Evolutionary conservation across 2,329 filamentous ascomycete species (phyloP), one percentile per base, ranked within the genome.

Genomic region (Hawksworthiomyces lignivorus): DNA sequence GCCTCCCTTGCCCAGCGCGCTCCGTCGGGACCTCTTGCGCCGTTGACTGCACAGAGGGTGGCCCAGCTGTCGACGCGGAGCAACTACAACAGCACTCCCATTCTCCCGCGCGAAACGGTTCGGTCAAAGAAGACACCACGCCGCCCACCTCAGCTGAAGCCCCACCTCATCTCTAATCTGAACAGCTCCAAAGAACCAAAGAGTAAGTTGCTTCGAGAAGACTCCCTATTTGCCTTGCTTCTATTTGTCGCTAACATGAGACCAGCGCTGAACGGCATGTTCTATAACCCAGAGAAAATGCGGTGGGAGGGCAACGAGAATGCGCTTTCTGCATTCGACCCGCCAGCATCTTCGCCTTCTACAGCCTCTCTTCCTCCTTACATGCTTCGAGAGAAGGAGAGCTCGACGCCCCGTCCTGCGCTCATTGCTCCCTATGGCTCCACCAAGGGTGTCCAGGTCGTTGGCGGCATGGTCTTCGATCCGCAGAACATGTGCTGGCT

Each of bases 381-480:
- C 32, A 53, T 62, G 30, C 50, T 63, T 14, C 69, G 73, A 14
- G 77, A 81, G 38, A 78, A 71, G 52, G 78, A 82, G 52, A 65
- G 62, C 11, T 56, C 67, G 9, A 82, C 78, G 3, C 78, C 80
- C 52, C 64, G 82, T 47, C 72, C 87, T 9, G 88, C 90, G 6
- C 73, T 98, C 15, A 98, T 98, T 54, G 88, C 88, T 36, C 92
- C 95, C 51, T 86, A 96, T 50, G 85, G 84, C 41, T 75, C 81
- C 5, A 81, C 82, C 47, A 86, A 90, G 56, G 89, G 87, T 48
- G 84, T 95, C 12, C 89, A 96, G 62, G 84, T 96, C 27, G 88
- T 96, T 44, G 86, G 88, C n/a, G 87, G 88, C 52, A 98, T 98
- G 92, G 84, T 97, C 9, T 98, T 97, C 59, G 92, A 98, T 57